Evolutionary conservation across 1,284 basidiomycete genomes (phyloP).

Genomic region (Wolfiporia cocos): DNA sequence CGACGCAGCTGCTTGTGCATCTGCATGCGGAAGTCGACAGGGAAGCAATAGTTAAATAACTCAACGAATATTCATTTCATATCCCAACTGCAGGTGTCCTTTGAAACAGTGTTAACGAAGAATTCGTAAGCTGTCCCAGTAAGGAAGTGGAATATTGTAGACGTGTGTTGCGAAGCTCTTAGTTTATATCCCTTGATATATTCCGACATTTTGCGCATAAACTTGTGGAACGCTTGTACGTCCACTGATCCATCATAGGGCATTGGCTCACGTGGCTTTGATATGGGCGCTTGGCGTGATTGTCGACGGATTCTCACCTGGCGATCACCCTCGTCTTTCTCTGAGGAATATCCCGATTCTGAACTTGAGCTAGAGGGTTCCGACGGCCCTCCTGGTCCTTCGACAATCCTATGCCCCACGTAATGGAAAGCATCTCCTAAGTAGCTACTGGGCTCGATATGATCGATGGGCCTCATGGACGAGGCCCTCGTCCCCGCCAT

Average conservation of each 20-base stretch:
- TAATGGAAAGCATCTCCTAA: background rate
- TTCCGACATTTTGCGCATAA: slow-evolving; percentile 2
- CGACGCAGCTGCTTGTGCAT: slow-evolving; percentile 11
- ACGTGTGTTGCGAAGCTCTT: background rate
- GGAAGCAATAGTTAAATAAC: slow-evolving; percentile 40
- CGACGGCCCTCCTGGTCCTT: background rate
- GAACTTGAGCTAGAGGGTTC: background rate
- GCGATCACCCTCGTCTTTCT: background rate
- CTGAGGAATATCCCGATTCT: background rate
- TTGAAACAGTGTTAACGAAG: slow-evolving; percentile 28
- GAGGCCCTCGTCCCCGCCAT: background rate
- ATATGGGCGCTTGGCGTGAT: background rate
- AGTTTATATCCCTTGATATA: slow-evolving; percentile 5
- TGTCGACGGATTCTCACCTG: background rate
- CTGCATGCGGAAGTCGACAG: slow-evolving; percentile 26
- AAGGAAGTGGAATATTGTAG: slow-evolving; percentile 16
- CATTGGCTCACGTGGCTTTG: slow-evolving; percentile 4
- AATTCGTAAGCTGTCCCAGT: slow-evolving; percentile 33
- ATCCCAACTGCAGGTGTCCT: slow-evolving; percentile 17
- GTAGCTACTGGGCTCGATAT: slow-evolving; percentile 3
- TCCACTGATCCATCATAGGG: slow-evolving; percentile 2
- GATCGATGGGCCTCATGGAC: background rate
- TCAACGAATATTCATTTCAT: slow-evolving; percentile 26
- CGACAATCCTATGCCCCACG: background rate
- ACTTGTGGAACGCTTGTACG: slow-evolving; percentile 5